Conservation (phyloP, 805 yeast genomes). For the Komagataella ulmi region DNA sequence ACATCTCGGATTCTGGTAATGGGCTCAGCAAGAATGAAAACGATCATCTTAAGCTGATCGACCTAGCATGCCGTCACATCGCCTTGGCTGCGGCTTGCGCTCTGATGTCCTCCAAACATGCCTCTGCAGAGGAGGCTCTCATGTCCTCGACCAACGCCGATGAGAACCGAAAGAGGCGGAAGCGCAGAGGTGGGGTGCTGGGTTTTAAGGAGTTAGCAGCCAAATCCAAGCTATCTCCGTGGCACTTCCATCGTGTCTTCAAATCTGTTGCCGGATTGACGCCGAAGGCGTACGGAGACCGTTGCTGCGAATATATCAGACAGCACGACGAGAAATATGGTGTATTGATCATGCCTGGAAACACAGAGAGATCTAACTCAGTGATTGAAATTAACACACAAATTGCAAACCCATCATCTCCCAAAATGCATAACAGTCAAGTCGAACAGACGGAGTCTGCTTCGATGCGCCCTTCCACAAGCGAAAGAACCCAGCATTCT, state of each 20-base stretch:
- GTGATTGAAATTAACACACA: slow-evolving; percentile 16
- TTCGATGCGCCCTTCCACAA: not conserved
- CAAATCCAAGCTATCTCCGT: slow-evolving; percentile 70
- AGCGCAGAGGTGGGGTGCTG: slow-evolving; percentile 64
- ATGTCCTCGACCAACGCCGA: slow-evolving; percentile 1
- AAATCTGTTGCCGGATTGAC: slow-evolving; percentile 78
- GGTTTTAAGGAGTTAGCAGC: slow-evolving; percentile 84
- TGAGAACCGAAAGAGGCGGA: slow-evolving; percentile 23
- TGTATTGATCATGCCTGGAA: not conserved
- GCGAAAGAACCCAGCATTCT: not conserved
- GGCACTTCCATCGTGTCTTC: slow-evolving; percentile 91
- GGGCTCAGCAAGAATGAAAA: slow-evolving; percentile 42
- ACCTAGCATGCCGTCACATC: slow-evolving; percentile 72
- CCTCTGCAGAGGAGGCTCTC: slow-evolving; percentile 1
- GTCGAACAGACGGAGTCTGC: not conserved
- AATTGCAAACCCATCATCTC: slow-evolving; percentile 18
- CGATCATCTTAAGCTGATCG: slow-evolving; percentile 58
- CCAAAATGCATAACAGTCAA: not conserved
- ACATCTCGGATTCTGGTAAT: slow-evolving; percentile 2
- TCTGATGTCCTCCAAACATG: slow-evolving; percentile 6
- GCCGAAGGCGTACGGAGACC: slow-evolving; percentile 81
- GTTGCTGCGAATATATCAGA: slow-evolving; percentile 52
- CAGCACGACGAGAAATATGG: slow-evolving; percentile 12
- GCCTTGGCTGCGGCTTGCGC: slow-evolving; percentile 62
- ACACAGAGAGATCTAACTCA: slow-evolving; percentile 7